Evolutionary conservation across 306 rosid genomes (phyloP), one percentile per base, ranked within the genome.

Genomic region (Castanea crenata): DNA sequence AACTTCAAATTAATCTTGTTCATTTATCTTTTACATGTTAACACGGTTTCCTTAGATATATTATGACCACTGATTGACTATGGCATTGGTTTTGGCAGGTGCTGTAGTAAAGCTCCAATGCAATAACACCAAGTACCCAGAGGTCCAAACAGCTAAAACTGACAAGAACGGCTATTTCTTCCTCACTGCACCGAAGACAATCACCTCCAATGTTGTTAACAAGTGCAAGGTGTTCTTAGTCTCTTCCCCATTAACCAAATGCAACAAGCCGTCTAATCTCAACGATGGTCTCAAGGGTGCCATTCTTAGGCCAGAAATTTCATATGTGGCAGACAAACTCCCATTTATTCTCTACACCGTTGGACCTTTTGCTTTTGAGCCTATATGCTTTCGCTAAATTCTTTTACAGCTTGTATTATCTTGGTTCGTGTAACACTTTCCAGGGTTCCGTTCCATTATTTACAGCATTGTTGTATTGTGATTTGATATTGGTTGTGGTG

Each of bases 101-200:
- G 97, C 97, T 3, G 83, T 70, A 15, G 91, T 92, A 83, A 87
- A 83, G 87, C 84, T 94, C 6, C 83, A 82, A 51, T 92, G 99
- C 85, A 89, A 86, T 83, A 92, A 90, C 89, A 91, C 91, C 0
- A 88, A 46, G 83, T 84, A 86, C 83, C 86, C 81, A 1, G 3
- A 79, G 56, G 79, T 68, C 0, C 68, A 68, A 16, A 87, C 80
- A 4, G 86, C 57, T 0, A 82, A 61, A 52, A 85, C 91, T 0
- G 99, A 94, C 88, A 86, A 92, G 62, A 88, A 94, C 32, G 99
- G 99, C 5, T 90, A 92, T 51, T 94, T 91, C 87, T 93, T 78
- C 88, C 25, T 91, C 23, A 75, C 79, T 20, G 94, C 93, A 0
- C 84, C 95, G 5, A 89, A 91, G 89, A 69, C 71, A 35, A 75